Conservation (phyloP, 1,139 yeast genomes). For the Spencermartinsiella ligniputridi region DNA sequence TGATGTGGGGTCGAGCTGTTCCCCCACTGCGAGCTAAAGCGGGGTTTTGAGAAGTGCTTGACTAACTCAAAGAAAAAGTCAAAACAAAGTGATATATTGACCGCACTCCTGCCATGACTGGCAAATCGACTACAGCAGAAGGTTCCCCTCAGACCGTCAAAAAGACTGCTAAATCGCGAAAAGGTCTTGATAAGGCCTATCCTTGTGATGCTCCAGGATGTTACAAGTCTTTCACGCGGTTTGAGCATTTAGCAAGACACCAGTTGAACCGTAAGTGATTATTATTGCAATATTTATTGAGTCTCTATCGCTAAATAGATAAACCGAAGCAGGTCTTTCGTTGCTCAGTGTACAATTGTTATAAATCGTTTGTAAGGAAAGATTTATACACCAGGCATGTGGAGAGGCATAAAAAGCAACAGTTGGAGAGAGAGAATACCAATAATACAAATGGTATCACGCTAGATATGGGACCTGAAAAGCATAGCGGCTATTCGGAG, state of each 20-base stretch:
- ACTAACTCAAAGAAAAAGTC: too few relatives aligned
- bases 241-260: constrained; percentile 36
- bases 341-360: constrained; percentile 44
- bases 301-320: constrained; percentile 15
- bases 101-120: too few relatives aligned
- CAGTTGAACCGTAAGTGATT: constrained; percentile 26
- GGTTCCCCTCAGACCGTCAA: too few relatives aligned
- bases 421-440: background rate
- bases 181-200: constrained; percentile 20
- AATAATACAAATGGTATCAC: background rate
- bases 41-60: too few relatives aligned
- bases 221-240: constrained; percentile 51
- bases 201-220: constrained; percentile 46
- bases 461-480: background rate
- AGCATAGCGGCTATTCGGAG: background rate
- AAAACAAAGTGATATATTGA: too few relatives aligned
- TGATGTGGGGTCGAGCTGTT: too few relatives aligned
- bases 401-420: constrained; percentile 39
- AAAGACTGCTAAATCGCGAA: constrained; percentile 18
- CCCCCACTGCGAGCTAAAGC: too few relatives aligned
- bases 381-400: constrained; percentile 47
- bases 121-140: too few relatives aligned
- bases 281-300: background rate
- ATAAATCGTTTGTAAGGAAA: constrained; percentile 52
- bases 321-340: constrained; percentile 37